Evolutionary conservation across 2,329 filamentous ascomycete species (phyloP), one percentile per base, ranked within the genome.

Genomic region (Cladophialophora carrionii): DNA sequence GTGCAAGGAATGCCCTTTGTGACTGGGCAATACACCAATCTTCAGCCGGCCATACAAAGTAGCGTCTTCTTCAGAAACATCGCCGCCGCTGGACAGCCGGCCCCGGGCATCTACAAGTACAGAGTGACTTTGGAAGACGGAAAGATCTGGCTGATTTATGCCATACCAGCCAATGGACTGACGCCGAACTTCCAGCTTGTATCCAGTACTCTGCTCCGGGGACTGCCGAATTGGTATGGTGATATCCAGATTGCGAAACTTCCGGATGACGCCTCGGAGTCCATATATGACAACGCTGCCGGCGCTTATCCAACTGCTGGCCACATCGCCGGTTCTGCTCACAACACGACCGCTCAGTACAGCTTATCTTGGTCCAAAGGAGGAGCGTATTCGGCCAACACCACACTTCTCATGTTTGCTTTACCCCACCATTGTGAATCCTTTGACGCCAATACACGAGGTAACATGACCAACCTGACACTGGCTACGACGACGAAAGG

Each of bases 1-100:
- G 87, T 96, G 0, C 94, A 98, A 74, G 95, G 95, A 10, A 95
- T 96, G 87, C 89, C 87, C 0, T 96, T 92, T 72, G 82, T 96
- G 20, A 97, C 93, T 4, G 93, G 83, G 0, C 76, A 90, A 20
- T 98, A 93, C 77, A 83, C 82, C 61, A 86, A 87, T 32, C 82
- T 87, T 0, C 88, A 86, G 7, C 94, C 94, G 0, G 74, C 88
- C 3, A 83, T 98, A 51, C 87, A 93, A 71, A 89, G 88, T 24
- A 87, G 87, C 0, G 84, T 95, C 1, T 89, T 88, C 66, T 96
- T 94, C 80, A 83, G 83, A 63, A 87, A 83, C 20, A 81, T 97
- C 55, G 79, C 79, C 4, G 78, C 78, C 43, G 80, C 79, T n/a
- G 78, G 79, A 4, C 76, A 81, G 1, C 84, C 85, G 29, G 87